Base-by-base conservation (phyloP, 2,329 filamentous ascomycete genomes). In the Botrytis sinoallii region DNA sequence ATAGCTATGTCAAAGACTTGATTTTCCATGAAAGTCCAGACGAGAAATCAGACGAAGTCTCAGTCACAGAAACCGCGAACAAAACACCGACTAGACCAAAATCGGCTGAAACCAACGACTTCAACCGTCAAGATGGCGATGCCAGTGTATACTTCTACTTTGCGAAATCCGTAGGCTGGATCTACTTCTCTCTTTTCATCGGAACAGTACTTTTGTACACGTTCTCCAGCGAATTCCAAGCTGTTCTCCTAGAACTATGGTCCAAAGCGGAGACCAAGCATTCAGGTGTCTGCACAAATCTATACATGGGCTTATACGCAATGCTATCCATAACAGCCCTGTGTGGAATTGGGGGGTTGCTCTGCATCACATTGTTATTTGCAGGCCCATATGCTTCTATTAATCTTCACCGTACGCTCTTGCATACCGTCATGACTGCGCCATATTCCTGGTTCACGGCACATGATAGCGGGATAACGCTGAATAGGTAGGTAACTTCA, bases 381-480 rank as follows among this genome's bases (percentile, higher is more conserved):
- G 55, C 55, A 35, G 68, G 55, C 0, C 55, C 57, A 60, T 46
- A 38, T n/a, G 55, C 40, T 10, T 40, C 59, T 4, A 46, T 61
- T 1, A n/a, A 22, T 46, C 85, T 88, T 72, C 87, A 89, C 74
- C 81, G 81, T 71, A 83, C 79, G 55, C 80, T 88, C 0, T 79
- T 88, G 12, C 81, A 81, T 20, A 87, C 85, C 3, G 85, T 87
- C 8, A 74, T 76, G 29, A 75, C 75, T 1, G 85, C 85, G 2
- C 83, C 85, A 1, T 74, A 86, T 70, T 76, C 78, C 6, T 78
- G 77, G 32, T 72, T 72, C 22, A 57, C 70, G 1, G 10, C 12
- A 52, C 57, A 48, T 12, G 70, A 72, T 32, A 72, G 44, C 60
- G 70, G 70, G 5, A 18, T 64, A 9, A 70, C 57, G 12, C 20